Evolutionary conservation across 768 basidiomycete genomes (phyloP), one percentile per base, ranked within the genome.

Genomic region (Trametes cingulata): DNA sequence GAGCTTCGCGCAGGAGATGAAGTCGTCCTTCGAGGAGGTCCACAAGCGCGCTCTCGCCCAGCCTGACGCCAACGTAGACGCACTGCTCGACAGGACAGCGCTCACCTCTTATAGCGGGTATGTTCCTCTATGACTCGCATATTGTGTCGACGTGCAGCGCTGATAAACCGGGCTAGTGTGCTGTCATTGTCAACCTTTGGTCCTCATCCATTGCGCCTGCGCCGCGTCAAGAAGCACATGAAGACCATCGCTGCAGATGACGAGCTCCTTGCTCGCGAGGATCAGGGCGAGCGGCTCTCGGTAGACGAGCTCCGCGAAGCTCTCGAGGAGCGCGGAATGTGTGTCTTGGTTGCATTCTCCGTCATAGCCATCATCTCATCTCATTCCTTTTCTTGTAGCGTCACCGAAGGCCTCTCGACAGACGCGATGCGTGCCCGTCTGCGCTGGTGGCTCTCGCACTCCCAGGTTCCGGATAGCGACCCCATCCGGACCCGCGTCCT

Each of bases 301-400:
- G 68, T 75, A 19, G 75, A 76, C 3, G 88, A 87, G 63, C 74
- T 92, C 6, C 75, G 78, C 27, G 82, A 89, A 56, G 87, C 89
- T 3, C 77, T 93, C 14, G 76, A 82, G 59, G 91, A 92, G 71
- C 85, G 92, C 60, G 92, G 88, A 67, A 79, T 92, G 91, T 93
- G 69, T 69, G 89, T 79, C 17, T 15, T 24, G 1, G 2, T 25
- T 15, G 36, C 47, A 27, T 29, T 52, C 33, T 20, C 35, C 6
- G 33, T 22, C 6, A 15, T 29, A 46, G 20, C 1, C 6, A 22
- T 12, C n/a, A 25, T 36, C 6, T 10, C 52, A 8, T 17, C 22
- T 40, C 1, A 36, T 50, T 10, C 12, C 25, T 43, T n/a, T 3
- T 14, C 13, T 54, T 8, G 29, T 56, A 80, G 78, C 22, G 68